These are phyloP conservation scores for Pseudodiploospora longispora DNA, from an alignment of 2,329 filamentous ascomycete species.

Conservation along the genomic window DNA sequence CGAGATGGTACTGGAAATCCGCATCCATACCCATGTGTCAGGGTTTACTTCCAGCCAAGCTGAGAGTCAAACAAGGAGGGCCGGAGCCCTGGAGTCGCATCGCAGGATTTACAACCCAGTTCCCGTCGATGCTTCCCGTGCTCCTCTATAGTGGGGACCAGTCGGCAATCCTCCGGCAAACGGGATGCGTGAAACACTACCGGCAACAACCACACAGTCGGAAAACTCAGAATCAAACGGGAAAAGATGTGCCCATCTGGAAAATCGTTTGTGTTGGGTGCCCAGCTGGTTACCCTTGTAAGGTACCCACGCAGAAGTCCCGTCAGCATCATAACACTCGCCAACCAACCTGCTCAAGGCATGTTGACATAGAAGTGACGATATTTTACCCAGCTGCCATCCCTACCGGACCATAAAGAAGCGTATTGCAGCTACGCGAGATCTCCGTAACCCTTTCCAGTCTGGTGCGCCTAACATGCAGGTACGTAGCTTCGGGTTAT, in stretches of 20 bases:
- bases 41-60: too few relatives aligned
- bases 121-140: neutral
- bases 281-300: too few relatives aligned
- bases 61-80: neutral
- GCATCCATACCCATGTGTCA: neutral
- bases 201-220: neutral
- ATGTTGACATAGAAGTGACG: too few relatives aligned
- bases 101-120: neutral
- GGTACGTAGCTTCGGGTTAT: too few relatives aligned
- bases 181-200: neutral
- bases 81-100: neutral
- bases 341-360: too few relatives aligned
- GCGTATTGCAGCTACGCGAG: too few relatives aligned
- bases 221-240: neutral
- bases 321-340: too few relatives aligned
- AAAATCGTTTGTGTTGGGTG: neutral
- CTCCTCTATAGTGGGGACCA: neutral
- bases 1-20: neutral
- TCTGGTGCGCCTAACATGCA: too few relatives aligned
- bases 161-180: neutral
- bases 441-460: too few relatives aligned
- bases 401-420: too few relatives aligned
- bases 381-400: too few relatives aligned
- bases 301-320: too few relatives aligned
- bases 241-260: neutral